Evolutionary conservation across 805 yeast species (phyloP).

Genomic region (Hanseniaspora hatyaiensis): DNA sequence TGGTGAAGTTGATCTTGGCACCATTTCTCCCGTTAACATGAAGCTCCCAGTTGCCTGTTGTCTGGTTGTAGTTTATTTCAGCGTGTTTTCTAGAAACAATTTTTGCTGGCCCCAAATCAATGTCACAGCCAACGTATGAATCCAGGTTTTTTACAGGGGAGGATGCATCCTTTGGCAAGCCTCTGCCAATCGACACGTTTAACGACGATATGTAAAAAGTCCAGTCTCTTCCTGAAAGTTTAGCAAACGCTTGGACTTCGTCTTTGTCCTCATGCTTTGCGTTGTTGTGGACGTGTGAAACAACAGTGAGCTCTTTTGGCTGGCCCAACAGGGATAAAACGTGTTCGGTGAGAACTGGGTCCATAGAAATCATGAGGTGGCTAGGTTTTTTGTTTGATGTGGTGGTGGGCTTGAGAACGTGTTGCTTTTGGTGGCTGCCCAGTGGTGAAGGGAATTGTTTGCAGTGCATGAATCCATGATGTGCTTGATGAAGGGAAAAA

Average conservation of each 20-base stretch:
- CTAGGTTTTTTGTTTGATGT: too few species aligned
- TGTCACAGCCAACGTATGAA: slow-evolving; percentile 36
- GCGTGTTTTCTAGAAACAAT: slow-evolving; percentile 94
- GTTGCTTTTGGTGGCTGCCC: too few species aligned
- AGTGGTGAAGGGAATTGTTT: too few species aligned
- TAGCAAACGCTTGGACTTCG: slow-evolving; percentile 96
- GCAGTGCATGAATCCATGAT: too few species aligned
- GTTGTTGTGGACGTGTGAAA: slow-evolving; percentile 61
- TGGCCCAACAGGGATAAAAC: slow-evolving; percentile 57
- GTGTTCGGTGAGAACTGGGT: slow-evolving; percentile 52
- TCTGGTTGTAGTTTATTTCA: slow-evolving; percentile 61
- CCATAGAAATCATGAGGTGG: slow-evolving; percentile 27
- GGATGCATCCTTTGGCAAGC: background rate
- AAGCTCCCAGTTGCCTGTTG: slow-evolving; percentile 74
- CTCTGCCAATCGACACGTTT: slow-evolving; percentile 69
- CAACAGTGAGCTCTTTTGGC: slow-evolving; percentile 69
- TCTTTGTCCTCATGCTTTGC: slow-evolving; percentile 42
- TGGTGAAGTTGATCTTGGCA: slow-evolving; percentile 66
- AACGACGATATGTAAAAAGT: slow-evolving; percentile 81
- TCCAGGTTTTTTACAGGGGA: background rate
- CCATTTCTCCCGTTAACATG: slow-evolving; percentile 83
- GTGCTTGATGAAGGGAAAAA: too few species aligned
- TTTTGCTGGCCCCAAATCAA: slow-evolving; percentile 92
- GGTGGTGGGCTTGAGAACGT: too few species aligned
- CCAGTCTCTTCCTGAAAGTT: slow-evolving; percentile 87